Evolutionary conservation across 179 eudicot genomes (phyloP), one percentile per base, ranked within the genome.

Genomic region (Nepenthes alata): DNA sequence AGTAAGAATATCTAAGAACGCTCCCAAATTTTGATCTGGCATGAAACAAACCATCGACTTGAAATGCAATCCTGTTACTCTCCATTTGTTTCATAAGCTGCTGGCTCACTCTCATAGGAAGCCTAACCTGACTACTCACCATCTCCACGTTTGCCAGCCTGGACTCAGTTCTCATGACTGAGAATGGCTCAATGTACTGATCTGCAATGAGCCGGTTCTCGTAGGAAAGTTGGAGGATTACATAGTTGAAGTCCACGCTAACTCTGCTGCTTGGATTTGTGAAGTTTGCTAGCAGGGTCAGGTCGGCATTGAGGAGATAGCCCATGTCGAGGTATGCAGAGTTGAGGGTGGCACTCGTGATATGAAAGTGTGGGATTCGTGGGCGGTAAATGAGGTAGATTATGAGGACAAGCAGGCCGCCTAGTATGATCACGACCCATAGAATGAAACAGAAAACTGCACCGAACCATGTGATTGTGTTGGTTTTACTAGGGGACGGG

Each of bases 261-360:
- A 83, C 87, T 60, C 87, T 90, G 53, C 69, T 71, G 73, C 84
- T 90, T 11, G 91, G 87, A 49, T 90, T 90, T 2, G 87, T 83
- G 81, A 90, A 87, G 77, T 90, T 90, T 34, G 77, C 82, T 3
- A 90, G 80, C 13, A 90, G 55, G 8, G 89, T 83, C 10, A 87
- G 47, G 61, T 90, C 97, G 0, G 87, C 87, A 55, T 90, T 90
- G 15, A 87, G 82, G 62, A 81, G 84, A 61, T 78, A 83, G 12
- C 88, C 91, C 83, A 78, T 67, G 75, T 90, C 97, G n/a, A 89
- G 83, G 65, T 86, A 89, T 47, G 83, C 88, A 1, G 85, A 86
- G 35, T 89, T 89, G 47, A 89, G 81, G 55, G 84, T 70, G 35
- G 83, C 87, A 2, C 55, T 72, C 0, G 87, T 37, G 35, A 89